These are phyloP conservation scores for Calonectria henricotiae DNA, from an alignment of 2,329 filamentous ascomycete species.

Conservation along the genomic window DNA sequence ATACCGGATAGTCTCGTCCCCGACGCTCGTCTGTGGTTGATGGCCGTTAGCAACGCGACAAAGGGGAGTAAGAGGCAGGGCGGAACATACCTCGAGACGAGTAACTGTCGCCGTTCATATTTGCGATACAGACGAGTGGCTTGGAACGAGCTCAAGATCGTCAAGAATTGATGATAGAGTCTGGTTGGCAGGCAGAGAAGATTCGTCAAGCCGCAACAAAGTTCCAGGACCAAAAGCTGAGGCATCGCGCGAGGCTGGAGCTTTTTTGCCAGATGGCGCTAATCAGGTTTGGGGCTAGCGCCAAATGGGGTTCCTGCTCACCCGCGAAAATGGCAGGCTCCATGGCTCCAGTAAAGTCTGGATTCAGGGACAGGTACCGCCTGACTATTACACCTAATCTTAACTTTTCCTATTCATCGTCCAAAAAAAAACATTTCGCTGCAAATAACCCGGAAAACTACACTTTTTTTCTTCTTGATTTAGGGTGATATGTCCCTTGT, in stretches of 20 bases:
- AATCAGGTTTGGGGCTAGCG: slow-evolving; percentile 51
- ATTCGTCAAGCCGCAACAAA: slow-evolving; percentile 53
- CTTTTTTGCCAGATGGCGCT: slow-evolving; percentile 59
- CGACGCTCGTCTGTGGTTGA: slow-evolving; percentile 65
- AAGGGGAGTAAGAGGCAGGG: slow-evolving; percentile 39
- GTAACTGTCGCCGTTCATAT: slow-evolving; percentile 91
- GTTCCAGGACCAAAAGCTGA: slow-evolving; percentile 52
- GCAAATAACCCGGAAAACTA: background rate
- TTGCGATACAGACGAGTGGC: slow-evolving; percentile 53
- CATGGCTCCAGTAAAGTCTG: slow-evolving; percentile 31
- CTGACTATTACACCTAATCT: slow-evolving; percentile 13
- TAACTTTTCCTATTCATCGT: slow-evolving; percentile 31
- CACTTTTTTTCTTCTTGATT: background rate
- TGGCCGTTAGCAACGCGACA: slow-evolving; percentile 54
- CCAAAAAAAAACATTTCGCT: slow-evolving; percentile 1
- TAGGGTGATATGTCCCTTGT: slow-evolving; percentile 57
- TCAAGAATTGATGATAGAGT: slow-evolving; percentile 48
- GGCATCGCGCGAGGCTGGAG: slow-evolving; percentile 63
- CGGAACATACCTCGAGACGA: slow-evolving; percentile 79
- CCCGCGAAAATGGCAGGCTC: slow-evolving; percentile 33
- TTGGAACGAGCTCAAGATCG: slow-evolving; percentile 35
- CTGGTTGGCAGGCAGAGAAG: slow-evolving; percentile 45
- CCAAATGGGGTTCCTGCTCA: slow-evolving; percentile 25
- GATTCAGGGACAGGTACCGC: slow-evolving; percentile 35
- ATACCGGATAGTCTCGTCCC: slow-evolving; percentile 71